These are phyloP conservation scores for Aspergillus incahuasiensis DNA, from an alignment of 495 filamentous ascomycete species.

Conservation along the genomic window DNA sequence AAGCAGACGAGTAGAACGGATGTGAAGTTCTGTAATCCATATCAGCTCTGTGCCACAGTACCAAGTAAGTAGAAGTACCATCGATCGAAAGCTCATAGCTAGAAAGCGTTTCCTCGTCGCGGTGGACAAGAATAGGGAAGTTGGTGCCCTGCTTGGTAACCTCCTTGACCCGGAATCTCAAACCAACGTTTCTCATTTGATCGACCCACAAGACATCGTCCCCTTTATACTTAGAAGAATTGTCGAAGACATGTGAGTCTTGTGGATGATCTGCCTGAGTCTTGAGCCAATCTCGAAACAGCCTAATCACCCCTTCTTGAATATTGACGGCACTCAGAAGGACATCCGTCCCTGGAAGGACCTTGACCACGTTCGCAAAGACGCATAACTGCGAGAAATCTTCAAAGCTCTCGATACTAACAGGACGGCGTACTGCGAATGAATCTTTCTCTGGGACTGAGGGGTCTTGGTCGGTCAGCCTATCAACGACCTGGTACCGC, in stretches of 20 bases:
- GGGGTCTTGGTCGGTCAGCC: slow-evolving; percentile 26
- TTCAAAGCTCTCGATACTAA: slow-evolving; percentile 63
- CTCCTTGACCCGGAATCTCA: slow-evolving; percentile 51
- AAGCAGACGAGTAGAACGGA: slow-evolving; percentile 55
- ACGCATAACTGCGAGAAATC: slow-evolving; percentile 68
- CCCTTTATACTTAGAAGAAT: background rate
- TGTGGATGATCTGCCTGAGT: slow-evolving; percentile 21
- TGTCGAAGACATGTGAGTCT: background rate
- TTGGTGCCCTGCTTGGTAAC: slow-evolving; percentile 22
- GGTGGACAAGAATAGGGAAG: slow-evolving; percentile 41
- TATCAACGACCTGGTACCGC: background rate
- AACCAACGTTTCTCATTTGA: slow-evolving; percentile 47
- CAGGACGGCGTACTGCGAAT: slow-evolving; percentile 38
- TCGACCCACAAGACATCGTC: slow-evolving; percentile 55
- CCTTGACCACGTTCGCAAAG: slow-evolving; percentile 62
- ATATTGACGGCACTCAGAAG: slow-evolving; percentile 57
- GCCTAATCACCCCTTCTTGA: slow-evolving; percentile 57
- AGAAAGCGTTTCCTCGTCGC: slow-evolving; percentile 52
- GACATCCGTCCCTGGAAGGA: slow-evolving; percentile 52
- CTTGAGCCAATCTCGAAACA: slow-evolving; percentile 68
- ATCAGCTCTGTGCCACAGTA: background rate
- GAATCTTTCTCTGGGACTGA: slow-evolving; percentile 6
- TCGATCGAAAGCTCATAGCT: slow-evolving; percentile 57
- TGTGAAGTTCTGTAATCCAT: slow-evolving; percentile 48
- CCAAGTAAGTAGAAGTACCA: slow-evolving; percentile 35